Base-by-base conservation (phyloP, 1,284 basidiomycete species). In the Apiotrichum siamense region DNA sequence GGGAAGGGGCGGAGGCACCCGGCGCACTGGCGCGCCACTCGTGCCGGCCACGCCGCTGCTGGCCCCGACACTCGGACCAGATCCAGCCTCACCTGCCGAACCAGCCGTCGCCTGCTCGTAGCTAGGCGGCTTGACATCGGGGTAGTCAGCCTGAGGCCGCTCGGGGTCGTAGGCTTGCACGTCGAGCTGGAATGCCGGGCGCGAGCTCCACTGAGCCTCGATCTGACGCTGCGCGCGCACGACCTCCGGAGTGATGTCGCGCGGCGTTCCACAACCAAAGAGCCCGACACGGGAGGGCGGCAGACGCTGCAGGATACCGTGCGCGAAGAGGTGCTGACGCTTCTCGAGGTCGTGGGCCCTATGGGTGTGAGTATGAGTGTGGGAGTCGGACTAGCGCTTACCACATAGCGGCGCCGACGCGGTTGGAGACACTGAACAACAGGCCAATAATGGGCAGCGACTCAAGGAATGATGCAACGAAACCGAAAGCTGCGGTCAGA, bases 391-490 rank as follows among this genome's bases (percentile, higher is more conserved):
- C 9, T 31, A 31, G 29, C 29, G 29, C 66, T 39, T 35, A 72
- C 87, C 88, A 91, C 89, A 93, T 92, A 1, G 87, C 88, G 2
- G 87, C 87, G 3, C 89, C 89, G 25, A 92, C 81, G 12, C 87
- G 78, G 67, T 92, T 92, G 0, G 88, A 89, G 26, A 93, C 77
- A 0, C 83, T 85, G 66, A 92, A 88, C 9, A 85, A 71, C 3
- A 91, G 73, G 0, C 88, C 89, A 17, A 88, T 64, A 51, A 92
- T 79, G 0, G 89, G 89, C 0, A 90, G 70, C 4, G 80, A 79
- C 73, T 92, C 89, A 0, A 90, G 75, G 7, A 92, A 70, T 0
- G 86, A 81, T 0, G 88, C 87, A 0, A 79, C 70, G 63, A 92
- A 90, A 1, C 89, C 89, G 60, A 92, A 92, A 0, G 79, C 86